These are phyloP conservation scores for Podospora anserina DNA, from an alignment of 495 filamentous ascomycete genomes.

Conservation along the genomic window DNA sequence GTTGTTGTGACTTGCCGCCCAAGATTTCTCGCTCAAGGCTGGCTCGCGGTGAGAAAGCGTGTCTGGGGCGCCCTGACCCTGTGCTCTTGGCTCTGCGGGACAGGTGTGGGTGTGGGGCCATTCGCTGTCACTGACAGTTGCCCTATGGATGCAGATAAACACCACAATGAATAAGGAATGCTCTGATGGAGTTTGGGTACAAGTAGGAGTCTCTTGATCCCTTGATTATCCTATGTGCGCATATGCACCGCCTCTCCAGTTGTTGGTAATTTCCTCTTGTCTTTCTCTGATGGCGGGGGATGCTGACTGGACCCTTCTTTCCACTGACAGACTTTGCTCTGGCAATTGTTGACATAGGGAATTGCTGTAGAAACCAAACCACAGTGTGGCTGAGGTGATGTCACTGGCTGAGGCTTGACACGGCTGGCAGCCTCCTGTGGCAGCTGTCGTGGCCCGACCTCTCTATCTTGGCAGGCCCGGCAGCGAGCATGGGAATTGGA, in stretches of 20 bases:
- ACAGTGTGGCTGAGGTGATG: slow-evolving; percentile 13
- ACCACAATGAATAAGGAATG: not conserved
- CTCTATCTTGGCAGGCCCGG: not conserved
- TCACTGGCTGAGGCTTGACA: slow-evolving; percentile 11
- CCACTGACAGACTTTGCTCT: slow-evolving; percentile 4
- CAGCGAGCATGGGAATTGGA: not conserved
- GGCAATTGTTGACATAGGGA: slow-evolving; percentile 24
- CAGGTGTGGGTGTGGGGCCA: not conserved
- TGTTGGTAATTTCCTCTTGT: not conserved
- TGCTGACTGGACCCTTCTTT: slow-evolving; percentile 5
- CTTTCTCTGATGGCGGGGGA: slow-evolving; percentile 12
- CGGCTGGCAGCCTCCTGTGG: slow-evolving; percentile 10
- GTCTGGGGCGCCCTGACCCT: slow-evolving; percentile 1
- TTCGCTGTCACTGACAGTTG: not conserved
- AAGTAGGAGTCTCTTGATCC: too few relatives aligned
- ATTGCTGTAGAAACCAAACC: slow-evolving; percentile 24
- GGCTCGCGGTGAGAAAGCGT: not conserved
- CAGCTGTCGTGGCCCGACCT: not conserved
- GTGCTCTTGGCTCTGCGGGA: not conserved
- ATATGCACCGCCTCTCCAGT: not conserved
- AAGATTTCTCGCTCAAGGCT: slow-evolving; percentile 14
- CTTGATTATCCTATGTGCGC: not conserved
- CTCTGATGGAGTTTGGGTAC: too few relatives aligned
- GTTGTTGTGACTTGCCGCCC: slow-evolving; percentile 9
- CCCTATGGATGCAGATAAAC: not conserved